Conservation (phyloP, 1,284 basidiomycete genomes). For the Crepidotus sp. region DNA sequence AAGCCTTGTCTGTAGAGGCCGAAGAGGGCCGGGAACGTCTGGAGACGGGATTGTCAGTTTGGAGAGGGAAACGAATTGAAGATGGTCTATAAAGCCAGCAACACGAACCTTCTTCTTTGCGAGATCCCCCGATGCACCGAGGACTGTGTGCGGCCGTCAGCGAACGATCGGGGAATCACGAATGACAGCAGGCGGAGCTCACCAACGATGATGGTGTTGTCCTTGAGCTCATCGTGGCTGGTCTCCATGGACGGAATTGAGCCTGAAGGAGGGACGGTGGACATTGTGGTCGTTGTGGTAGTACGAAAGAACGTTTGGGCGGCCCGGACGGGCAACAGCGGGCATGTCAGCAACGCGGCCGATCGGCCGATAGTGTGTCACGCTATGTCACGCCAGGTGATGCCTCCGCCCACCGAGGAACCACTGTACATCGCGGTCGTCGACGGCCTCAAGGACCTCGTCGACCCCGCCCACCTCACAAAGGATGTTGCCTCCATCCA, state of each 20-base stretch:
- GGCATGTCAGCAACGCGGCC: no score
- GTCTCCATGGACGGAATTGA: slow-evolving; percentile 85
- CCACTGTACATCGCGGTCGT: slow-evolving; percentile 39
- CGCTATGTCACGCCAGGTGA: not conserved
- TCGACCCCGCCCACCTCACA: slow-evolving; percentile 33
- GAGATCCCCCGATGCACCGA: slow-evolving; percentile 95
- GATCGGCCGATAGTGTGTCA: no score
- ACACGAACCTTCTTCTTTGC: slow-evolving; percentile 92
- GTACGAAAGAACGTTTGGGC: not conserved
- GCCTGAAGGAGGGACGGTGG: slow-evolving; percentile 32
- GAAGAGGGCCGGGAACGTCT: slow-evolving; percentile 94
- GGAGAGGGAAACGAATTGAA: slow-evolving; percentile 4
- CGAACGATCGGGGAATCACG: not conserved
- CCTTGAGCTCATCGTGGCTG: slow-evolving; percentile 61
- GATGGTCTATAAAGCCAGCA: not conserved
- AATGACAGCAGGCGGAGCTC: slow-evolving; percentile 26
- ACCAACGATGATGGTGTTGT: slow-evolving; percentile 87
- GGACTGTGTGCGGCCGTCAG: slow-evolving; percentile 45
- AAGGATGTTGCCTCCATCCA: slow-evolving; percentile 46
- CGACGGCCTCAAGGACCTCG: slow-evolving; percentile 53
- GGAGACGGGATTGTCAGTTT: slow-evolving; percentile 8
- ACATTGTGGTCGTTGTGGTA: slow-evolving; percentile 35
- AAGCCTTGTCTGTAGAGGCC: slow-evolving; percentile 74
- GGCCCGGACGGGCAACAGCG: no score
- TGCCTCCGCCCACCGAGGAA: slow-evolving; percentile 8